Conservation (phyloP, 2,329 filamentous ascomycete genomes). For the Alternaria gansuensis region DNA sequence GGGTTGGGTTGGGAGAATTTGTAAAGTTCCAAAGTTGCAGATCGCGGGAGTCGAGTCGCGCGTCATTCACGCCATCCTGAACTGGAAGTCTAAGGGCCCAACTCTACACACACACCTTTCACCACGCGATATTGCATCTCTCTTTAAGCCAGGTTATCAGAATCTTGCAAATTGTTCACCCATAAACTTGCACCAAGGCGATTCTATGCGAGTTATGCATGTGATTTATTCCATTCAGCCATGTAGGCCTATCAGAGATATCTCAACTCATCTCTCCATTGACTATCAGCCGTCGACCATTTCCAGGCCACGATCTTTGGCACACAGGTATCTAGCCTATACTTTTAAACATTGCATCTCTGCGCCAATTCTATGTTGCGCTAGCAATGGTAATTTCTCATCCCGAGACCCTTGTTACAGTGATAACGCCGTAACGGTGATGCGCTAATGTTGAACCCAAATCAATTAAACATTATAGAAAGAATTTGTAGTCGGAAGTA, state of each 20-base stretch:
- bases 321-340: constrained; percentile 1
- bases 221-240: background rate
- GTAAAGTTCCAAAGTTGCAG: constrained; percentile 25
- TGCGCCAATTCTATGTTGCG: constrained; percentile 8
- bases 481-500: background rate
- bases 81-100: constrained; percentile 28
- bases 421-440: constrained; percentile 12
- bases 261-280: constrained; percentile 1
- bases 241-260: background rate
- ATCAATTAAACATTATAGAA: constrained; percentile 10
- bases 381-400: constrained; percentile 12
- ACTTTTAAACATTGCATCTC: constrained; percentile 6
- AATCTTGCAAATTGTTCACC: background rate
- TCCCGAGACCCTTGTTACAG: background rate
- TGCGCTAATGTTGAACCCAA: constrained; percentile 15
- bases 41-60: constrained; percentile 32
- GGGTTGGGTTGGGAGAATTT: constrained; percentile 3
- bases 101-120: background rate
- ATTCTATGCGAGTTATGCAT: background rate
- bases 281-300: background rate
- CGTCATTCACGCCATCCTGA: constrained; percentile 29
- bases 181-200: background rate
- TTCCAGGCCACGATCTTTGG: constrained; percentile 1
- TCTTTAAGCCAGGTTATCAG: no score
- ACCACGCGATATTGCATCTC: background rate